phyloP scores from a whole-genome alignment of 2,329 filamentous ascomycete genomes.

The Xylariaceae sp. region DNA sequence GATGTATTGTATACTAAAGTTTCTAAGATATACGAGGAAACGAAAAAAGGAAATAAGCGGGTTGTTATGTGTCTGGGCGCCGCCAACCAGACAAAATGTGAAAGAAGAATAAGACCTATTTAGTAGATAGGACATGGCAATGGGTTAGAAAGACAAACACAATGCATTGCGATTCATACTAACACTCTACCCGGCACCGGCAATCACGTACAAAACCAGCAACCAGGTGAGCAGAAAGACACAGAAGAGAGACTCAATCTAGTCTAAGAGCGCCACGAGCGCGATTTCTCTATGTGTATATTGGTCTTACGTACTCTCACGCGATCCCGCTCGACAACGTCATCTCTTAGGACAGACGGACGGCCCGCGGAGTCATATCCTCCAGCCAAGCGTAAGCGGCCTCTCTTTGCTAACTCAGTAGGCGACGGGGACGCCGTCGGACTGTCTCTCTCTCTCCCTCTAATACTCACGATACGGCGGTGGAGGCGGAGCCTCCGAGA shows the following conservation, averaged over 20 bases:
- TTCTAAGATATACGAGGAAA: no score
- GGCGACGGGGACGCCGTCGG: background rate
- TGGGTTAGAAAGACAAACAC: no score
- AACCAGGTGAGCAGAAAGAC: no score
- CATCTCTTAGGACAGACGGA: background rate
- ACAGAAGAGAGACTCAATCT: background rate
- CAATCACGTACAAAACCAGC: no score
- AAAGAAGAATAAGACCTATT: no score
- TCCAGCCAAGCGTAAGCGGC: background rate
- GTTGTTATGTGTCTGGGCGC: no score
- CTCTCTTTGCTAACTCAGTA: background rate
- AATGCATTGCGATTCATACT: no score
- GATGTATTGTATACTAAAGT: no score
- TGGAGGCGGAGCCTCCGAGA: slow-evolving; percentile 15
- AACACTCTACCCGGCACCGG: no score
- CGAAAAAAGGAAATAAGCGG: no score
- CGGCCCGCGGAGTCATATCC: background rate
- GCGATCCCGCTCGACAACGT: background rate
- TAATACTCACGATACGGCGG: slow-evolving; percentile 17
- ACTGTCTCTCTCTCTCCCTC: slow-evolving; percentile 11
- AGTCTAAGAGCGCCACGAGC: background rate
- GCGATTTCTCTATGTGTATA: background rate
- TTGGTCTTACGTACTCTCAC: background rate
- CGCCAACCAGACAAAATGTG: no score
- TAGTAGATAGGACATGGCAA: no score